Percentiles rank a stretch among this genome's conserved stretches.
Evolutionary conservation across 1,284 basidiomycete species (phyloP).

Genomic region (Pseudozyma sp.): DNA sequence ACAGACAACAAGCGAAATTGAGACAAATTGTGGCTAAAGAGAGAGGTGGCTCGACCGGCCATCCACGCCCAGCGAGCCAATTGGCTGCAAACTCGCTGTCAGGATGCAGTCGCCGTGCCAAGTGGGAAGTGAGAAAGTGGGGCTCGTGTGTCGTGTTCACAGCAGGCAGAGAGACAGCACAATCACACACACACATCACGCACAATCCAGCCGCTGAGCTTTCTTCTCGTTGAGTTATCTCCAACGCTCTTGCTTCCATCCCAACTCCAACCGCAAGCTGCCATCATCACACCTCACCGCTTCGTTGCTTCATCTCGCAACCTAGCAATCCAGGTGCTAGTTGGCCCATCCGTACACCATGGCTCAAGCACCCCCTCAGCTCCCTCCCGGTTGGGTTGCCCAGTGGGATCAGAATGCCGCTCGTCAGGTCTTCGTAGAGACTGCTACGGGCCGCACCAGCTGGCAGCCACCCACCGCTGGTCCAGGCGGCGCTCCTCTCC

Average conservation of each 20-base stretch:
- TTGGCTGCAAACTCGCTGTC: not conserved
- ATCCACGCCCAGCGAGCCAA: not conserved
- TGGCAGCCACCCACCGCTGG: slow-evolving; percentile 66
- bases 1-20: not conserved
- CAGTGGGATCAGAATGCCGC: slow-evolving; percentile 87
- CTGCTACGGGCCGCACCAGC: slow-evolving; percentile 67
- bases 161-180: not conserved
- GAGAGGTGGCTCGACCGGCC: slow-evolving; percentile 14
- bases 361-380: slow-evolving; percentile 60
- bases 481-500: slow-evolving; percentile 7
- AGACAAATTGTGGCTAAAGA: not conserved
- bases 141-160: slow-evolving; percentile 2
- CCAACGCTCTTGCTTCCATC: not conserved
- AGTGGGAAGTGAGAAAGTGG: not conserved
- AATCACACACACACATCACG: not conserved
- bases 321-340: slow-evolving; percentile 3
- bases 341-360: slow-evolving; percentile 15
- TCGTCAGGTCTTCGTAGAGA: slow-evolving; percentile 82
- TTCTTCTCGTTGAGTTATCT: slow-evolving; percentile 3
- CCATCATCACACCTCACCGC: not conserved
- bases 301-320: slow-evolving; percentile 5
- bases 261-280: not conserved
- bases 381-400: slow-evolving; percentile 88
- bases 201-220: slow-evolving; percentile 1
- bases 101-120: not conserved